Percentiles rank a stretch among this genome's conserved stretches.
Conservation (phyloP, 129 eudicot species). For the Rutidosis leptorrhynchoides region DNA sequence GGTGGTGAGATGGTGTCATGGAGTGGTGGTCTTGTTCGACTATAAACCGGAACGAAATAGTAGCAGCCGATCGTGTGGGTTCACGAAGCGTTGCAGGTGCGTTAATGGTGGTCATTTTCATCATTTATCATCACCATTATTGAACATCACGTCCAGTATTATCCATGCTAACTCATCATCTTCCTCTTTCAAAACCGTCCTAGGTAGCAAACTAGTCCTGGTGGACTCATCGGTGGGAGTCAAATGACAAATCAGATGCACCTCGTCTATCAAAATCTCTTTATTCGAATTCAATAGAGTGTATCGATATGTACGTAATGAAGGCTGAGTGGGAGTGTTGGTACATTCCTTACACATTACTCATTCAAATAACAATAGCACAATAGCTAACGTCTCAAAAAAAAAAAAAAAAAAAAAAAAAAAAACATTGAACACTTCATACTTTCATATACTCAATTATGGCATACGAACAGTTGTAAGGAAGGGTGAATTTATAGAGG, state of each 20-base stretch:
- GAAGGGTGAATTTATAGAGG: not conserved
- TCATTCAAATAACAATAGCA: constrained; percentile 25
- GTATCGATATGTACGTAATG: constrained; percentile 52
- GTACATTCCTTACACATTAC: constrained; percentile 56
- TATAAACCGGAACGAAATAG: no score
- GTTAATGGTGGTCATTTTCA: no score
- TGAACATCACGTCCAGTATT: no score
- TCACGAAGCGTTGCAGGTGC: no score
- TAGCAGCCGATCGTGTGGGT: no score
- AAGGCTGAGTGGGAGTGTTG: constrained; percentile 33
- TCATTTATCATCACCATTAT: no score
- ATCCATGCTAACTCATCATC: constrained; percentile 50
- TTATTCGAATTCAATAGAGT: constrained; percentile 39
- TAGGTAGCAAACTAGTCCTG: constrained; percentile 58
- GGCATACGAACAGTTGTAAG: not conserved
- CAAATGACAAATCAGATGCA: constrained; percentile 48
- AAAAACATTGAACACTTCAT: constrained; percentile 28
- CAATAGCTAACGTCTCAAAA: constrained; percentile 13
- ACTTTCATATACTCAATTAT: not conserved
- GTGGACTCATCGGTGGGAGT: constrained; percentile 59
- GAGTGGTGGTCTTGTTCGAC: no score
- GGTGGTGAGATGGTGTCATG: no score
- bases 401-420: no score
- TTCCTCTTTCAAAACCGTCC: constrained; percentile 57
- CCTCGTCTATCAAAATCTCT: constrained; percentile 54